These are phyloP conservation scores for Lecanicillium sp. DNA, from an alignment of 2,329 filamentous ascomycete genomes.

Conservation along the genomic window DNA sequence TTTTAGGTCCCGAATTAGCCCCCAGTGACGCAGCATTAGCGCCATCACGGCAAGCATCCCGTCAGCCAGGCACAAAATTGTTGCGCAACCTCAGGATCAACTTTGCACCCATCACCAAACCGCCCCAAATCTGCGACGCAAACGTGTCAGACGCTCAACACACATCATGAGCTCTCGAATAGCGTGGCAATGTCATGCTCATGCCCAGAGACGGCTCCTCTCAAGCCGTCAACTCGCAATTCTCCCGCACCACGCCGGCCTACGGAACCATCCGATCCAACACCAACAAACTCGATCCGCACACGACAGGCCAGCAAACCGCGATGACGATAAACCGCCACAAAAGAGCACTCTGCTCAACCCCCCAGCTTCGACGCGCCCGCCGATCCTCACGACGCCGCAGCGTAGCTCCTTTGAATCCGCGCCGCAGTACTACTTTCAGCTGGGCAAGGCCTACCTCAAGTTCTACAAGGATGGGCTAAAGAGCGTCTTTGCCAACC, in stretches of 20 bases:
- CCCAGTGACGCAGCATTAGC: too few species aligned
- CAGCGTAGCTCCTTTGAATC: conserved; percentile 31
- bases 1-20: too few species aligned
- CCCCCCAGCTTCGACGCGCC: conserved; percentile 63
- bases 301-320: conserved; percentile 9
- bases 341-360: conserved; percentile 46
- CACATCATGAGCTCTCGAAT: conserved; percentile 25
- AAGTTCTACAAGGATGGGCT: conserved; percentile 84
- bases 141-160: too few species aligned
- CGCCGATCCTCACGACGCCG: conserved; percentile 60
- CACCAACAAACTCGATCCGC: neutral
- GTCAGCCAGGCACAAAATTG: too few species aligned
- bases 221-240: conserved; percentile 6
- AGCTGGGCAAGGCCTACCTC: conserved; percentile 66
- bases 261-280: conserved; percentile 2
- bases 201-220: conserved; percentile 12
- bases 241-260: conserved; percentile 7
- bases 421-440: conserved; percentile 40
- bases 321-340: conserved; percentile 15
- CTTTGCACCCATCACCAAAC: too few species aligned
- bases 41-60: too few species aligned
- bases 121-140: too few species aligned
- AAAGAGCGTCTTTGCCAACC: conserved; percentile 64
- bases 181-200: conserved; percentile 21
- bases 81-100: too few species aligned